Conservation (phyloP, 2,329 filamentous ascomycete genomes). For the Aspergillus terreus region DNA sequence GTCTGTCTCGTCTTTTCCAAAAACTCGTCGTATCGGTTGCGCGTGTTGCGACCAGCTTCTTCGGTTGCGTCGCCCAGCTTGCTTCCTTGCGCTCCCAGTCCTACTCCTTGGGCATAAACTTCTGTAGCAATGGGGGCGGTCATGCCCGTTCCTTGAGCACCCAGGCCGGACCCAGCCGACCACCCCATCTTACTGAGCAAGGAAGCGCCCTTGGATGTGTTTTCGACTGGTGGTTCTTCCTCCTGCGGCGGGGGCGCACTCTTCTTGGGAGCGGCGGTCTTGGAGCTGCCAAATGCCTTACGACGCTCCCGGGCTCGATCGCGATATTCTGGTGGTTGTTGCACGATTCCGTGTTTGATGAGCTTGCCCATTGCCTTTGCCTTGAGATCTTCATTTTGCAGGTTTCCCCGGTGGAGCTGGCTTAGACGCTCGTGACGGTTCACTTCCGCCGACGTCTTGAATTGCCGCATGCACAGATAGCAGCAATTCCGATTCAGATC, state of each 20-base stretch:
- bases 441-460: constrained; percentile 53
- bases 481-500: constrained; percentile 57
- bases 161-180: constrained; percentile 46
- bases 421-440: constrained; percentile 59
- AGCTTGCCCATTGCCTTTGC: constrained; percentile 40
- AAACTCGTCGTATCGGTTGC: constrained; percentile 46
- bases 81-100: constrained; percentile 47
- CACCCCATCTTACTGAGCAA: constrained; percentile 52
- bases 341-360: constrained; percentile 38
- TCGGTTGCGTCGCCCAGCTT: constrained; percentile 48
- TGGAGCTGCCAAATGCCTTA: constrained; percentile 39
- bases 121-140: constrained; percentile 46
- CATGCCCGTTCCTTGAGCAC: constrained; percentile 47
- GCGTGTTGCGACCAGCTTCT: constrained; percentile 47
- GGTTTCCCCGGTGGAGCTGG: constrained; percentile 54
- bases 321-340: constrained; percentile 40
- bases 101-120: constrained; percentile 49
- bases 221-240: constrained; percentile 25
- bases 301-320: constrained; percentile 47
- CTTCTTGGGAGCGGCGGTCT: constrained; percentile 14
- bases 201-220: constrained; percentile 47
- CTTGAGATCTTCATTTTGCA: constrained; percentile 49
- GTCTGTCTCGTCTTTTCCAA: constrained; percentile 45
- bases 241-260: constrained; percentile 26
- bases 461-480: constrained; percentile 59